These are phyloP conservation scores for Ampelomyces quisqualis DNA, from an alignment of 2,329 filamentous ascomycete genomes.

Conservation along the genomic window DNA sequence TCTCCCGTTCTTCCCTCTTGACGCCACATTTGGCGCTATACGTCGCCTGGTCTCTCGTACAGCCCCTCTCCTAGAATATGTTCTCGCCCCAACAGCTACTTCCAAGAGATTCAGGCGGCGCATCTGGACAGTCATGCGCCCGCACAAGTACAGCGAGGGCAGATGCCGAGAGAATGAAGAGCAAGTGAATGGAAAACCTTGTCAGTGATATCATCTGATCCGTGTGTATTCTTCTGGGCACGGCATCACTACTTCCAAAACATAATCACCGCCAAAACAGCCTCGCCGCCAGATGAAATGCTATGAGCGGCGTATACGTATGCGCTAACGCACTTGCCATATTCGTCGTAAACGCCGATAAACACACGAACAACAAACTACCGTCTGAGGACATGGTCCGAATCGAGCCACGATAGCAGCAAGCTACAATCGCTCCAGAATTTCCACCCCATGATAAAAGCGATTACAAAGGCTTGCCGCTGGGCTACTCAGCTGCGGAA, in stretches of 20 bases:
- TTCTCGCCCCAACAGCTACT: slow-evolving; percentile 31
- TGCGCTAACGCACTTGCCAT: slow-evolving; percentile 56
- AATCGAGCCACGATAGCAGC: slow-evolving; percentile 63
- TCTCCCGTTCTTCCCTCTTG: slow-evolving; percentile 34
- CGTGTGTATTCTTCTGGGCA: too few relatives aligned
- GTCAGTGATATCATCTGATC: slow-evolving; percentile 54
- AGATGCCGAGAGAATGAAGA: slow-evolving; percentile 62
- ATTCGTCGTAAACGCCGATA: slow-evolving; percentile 65
- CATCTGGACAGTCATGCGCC: slow-evolving; percentile 55
- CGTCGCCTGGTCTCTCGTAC: slow-evolving; percentile 23
- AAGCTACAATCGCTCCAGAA: slow-evolving; percentile 63
- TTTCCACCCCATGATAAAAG: slow-evolving; percentile 64
- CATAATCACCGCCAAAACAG: slow-evolving; percentile 56
- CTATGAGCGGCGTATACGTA: slow-evolving; percentile 60
- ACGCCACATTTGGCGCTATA: slow-evolving; percentile 38
- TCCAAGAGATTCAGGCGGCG: slow-evolving; percentile 51
- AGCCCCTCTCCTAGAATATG: slow-evolving; percentile 29
- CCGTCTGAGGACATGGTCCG: slow-evolving; percentile 60
- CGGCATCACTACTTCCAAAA: too few relatives aligned
- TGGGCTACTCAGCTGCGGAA: slow-evolving; percentile 58
- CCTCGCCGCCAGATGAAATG: slow-evolving; percentile 61
- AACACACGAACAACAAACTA: slow-evolving; percentile 61
- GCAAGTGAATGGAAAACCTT: slow-evolving; percentile 60
- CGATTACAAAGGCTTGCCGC: slow-evolving; percentile 58
- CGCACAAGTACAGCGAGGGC: slow-evolving; percentile 61